These are phyloP conservation scores for Russula ochroleuca DNA, from an alignment of 768 basidiomycete genomes.

Conservation along the genomic window DNA sequence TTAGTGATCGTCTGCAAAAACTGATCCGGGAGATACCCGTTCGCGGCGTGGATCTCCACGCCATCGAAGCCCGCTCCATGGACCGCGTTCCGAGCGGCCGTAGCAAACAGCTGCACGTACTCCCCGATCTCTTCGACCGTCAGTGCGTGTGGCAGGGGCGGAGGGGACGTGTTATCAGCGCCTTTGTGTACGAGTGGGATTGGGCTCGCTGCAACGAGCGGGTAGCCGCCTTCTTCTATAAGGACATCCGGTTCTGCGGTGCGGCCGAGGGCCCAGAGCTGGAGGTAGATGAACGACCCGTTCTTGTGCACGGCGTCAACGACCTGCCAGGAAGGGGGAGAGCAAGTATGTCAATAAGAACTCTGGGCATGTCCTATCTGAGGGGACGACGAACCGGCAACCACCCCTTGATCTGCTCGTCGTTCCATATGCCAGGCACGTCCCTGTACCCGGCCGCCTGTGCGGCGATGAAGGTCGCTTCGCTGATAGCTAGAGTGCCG, in stretches of 20 bases:
- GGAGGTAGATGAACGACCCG: constrained; percentile 35
- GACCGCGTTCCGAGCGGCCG: constrained; percentile 39
- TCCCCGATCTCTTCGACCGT: constrained; percentile 32
- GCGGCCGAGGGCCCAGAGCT: constrained; percentile 42
- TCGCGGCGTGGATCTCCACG: constrained; percentile 34
- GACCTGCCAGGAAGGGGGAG: neutral
- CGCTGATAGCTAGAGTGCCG: constrained; percentile 54
- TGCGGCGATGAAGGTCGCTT: constrained; percentile 50
- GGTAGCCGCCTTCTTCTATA: neutral
- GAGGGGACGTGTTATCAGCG: neutral
- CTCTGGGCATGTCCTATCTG: neutral
- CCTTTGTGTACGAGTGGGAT: neutral
- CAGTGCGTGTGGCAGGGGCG: constrained; percentile 14
- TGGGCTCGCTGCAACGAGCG: neutral
- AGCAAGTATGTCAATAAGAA: neutral
- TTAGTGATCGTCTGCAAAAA: constrained; percentile 39
- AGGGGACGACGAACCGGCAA: constrained; percentile 36
- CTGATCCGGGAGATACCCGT: constrained; percentile 37
- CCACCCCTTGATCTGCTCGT: constrained; percentile 54
- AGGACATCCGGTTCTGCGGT: constrained; percentile 12
- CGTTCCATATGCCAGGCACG: constrained; percentile 61
- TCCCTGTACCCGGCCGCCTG: constrained; percentile 47
- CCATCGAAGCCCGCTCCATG: constrained; percentile 34
- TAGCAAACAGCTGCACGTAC: constrained; percentile 32
- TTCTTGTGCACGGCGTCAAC: constrained; percentile 35